These are phyloP conservation scores for Moesziomyces sp. DNA, from an alignment of 1,284 basidiomycete genomes.

Conservation along the genomic window DNA sequence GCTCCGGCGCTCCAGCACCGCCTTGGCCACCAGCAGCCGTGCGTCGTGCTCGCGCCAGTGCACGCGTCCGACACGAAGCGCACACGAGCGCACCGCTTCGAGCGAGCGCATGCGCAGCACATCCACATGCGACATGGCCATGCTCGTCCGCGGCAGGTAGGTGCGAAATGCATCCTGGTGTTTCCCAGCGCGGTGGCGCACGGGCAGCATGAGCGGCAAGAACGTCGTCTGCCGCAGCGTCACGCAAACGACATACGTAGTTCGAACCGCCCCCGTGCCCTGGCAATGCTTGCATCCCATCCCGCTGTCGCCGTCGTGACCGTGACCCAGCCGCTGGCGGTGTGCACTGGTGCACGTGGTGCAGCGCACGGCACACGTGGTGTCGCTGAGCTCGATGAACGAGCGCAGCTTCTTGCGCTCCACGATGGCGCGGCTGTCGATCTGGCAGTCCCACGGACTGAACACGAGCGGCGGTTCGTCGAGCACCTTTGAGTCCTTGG, in stretches of 20 bases:
- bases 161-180: conserved; percentile 73
- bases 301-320: not conserved
- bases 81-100: conserved; percentile 70
- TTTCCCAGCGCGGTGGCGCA: conserved; percentile 23
- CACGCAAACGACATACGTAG: conserved; percentile 45
- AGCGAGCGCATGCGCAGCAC: conserved; percentile 74
- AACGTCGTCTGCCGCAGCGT: conserved; percentile 40
- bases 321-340: conserved; percentile 6
- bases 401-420: conserved; percentile 49
- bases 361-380: conserved; percentile 27
- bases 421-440: conserved; percentile 42
- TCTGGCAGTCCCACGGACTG: conserved; percentile 44
- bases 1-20: conserved; percentile 72
- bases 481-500: conserved; percentile 8
- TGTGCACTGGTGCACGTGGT: conserved; percentile 16
- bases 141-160: conserved; percentile 73
- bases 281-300: conserved; percentile 21
- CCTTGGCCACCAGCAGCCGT: conserved; percentile 73
- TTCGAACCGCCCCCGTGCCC: conserved; percentile 20
- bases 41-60: conserved; percentile 79
- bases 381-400: conserved; percentile 45
- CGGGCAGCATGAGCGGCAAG: conserved; percentile 35
- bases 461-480: conserved; percentile 33
- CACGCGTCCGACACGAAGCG: conserved; percentile 79
- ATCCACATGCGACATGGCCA: conserved; percentile 80